Percentiles rank a stretch among this genome's conserved stretches.
phyloP scores from a whole-genome alignment of 2,329 filamentous ascomycete species.

The Colletotrichum sp. region DNA sequence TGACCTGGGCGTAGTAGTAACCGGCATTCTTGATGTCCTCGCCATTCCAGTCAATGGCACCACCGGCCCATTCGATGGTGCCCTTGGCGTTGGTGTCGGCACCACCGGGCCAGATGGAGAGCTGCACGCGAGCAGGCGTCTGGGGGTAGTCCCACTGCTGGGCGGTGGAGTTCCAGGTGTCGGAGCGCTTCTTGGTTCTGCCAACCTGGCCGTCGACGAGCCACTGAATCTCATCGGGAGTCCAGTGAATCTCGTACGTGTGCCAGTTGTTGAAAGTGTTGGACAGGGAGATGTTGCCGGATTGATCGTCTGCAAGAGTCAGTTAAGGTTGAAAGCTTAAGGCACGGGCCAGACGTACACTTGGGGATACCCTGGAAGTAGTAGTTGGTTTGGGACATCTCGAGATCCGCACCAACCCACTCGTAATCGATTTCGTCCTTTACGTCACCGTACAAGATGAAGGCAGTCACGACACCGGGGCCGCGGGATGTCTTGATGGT shows the following conservation, averaged over 20 bases:
- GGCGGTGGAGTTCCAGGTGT: conserved; percentile 86
- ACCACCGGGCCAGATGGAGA: conserved; percentile 96
- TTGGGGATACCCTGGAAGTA: conserved; percentile 94
- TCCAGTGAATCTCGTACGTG: conserved; percentile 94
- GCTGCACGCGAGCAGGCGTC: conserved; percentile 86
- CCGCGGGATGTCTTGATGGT: conserved; percentile 85
- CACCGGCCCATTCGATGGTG: conserved; percentile 91
- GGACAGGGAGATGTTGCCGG: conserved; percentile 69
- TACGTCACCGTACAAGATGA: conserved; percentile 93
- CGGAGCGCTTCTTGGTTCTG: conserved; percentile 74
- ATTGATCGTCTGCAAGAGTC: conserved; percentile 70
- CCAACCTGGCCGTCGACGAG: conserved; percentile 80
- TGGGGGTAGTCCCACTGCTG: conserved; percentile 90
- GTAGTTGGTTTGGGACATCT: conserved; percentile 88
- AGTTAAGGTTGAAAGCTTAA: conserved; percentile 19
- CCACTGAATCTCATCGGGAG: conserved; percentile 86
- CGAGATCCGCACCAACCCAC: conserved; percentile 82
- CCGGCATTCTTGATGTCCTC: conserved; percentile 80
- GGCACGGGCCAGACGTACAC: conserved; percentile 63
- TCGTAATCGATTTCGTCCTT: conserved; percentile 99
- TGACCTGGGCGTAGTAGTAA: conserved; percentile 87
- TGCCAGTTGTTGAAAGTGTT: conserved; percentile 83
- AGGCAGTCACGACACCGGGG: conserved; percentile 91
- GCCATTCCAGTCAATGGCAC: conserved; percentile 85
- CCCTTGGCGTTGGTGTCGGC: conserved; percentile 78